Conservation (phyloP, 179 eudicot genomes). For the Pouteria campechiana region DNA sequence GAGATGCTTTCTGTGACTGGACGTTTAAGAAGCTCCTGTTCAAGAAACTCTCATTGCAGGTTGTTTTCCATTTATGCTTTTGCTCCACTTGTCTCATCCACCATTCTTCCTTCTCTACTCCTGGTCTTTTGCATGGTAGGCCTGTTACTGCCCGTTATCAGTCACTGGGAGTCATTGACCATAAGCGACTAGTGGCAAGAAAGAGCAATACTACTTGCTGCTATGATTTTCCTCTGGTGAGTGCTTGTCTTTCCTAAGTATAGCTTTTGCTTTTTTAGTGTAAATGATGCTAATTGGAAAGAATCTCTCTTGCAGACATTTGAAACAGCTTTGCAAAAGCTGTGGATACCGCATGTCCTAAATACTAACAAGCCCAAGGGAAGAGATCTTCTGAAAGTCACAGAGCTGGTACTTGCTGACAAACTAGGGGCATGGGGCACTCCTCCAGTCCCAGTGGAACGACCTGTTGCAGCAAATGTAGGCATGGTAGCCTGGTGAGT, state of each 20-base stretch:
- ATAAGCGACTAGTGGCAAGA: conserved; percentile 80
- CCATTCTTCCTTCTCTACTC: conserved; percentile 44
- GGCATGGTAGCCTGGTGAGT: conserved; percentile 98
- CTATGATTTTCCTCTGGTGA: conserved; percentile 96
- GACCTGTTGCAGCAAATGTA: conserved; percentile 68
- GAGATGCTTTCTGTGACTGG: too few species aligned
- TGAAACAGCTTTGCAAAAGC: conserved; percentile 59
- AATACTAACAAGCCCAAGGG: conserved; percentile 27
- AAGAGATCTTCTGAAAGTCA: conserved; percentile 41
- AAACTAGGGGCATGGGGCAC: conserved; percentile 68
- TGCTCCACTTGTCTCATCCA: too few species aligned
- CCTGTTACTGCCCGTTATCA: conserved; percentile 68
- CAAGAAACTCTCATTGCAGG: too few species aligned
- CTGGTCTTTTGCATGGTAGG: conserved; percentile 54
- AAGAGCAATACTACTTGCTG: conserved; percentile 96
- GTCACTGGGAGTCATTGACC: conserved; percentile 61
- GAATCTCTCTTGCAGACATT: conserved; percentile 54
- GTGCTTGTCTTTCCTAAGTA: too few species aligned
- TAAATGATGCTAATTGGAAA: conserved; percentile 2
- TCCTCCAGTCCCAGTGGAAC: conserved; percentile 47
- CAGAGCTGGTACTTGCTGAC: conserved; percentile 75
- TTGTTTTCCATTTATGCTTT: too few species aligned
- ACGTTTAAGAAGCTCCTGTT: too few species aligned
- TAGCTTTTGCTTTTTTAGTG: too few species aligned
- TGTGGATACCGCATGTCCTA: conserved; percentile 52